Evolutionary conservation across 2,329 filamentous ascomycete species (phyloP), one percentile per base, ranked within the genome.

Genomic region (Aspergillaceae sp.): DNA sequence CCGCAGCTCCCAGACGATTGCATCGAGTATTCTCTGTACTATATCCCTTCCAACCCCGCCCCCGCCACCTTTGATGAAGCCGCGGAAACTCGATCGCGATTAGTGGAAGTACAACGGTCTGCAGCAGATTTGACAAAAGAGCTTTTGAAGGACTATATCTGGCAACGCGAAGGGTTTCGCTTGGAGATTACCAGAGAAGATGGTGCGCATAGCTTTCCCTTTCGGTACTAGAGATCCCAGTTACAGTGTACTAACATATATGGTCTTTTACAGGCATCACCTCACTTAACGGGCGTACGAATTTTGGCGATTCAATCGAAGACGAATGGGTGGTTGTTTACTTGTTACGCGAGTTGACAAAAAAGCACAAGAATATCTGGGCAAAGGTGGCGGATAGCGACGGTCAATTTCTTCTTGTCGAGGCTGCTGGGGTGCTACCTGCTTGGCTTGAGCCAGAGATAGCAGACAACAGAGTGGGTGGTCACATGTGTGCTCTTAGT

Each of bases 281-380:
- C 55, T 82, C 83, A 52, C 76, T 98, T 4, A 78, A 80, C 51
- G 91, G 91, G 19, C 74, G 75, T 43, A 92, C 88, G 1, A 86
- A 91, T 62, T 97, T 89, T 59, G 90, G 91, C 6, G 94, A 98
- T 66, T 92, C 89, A 0, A 83, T 97, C 3, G 91, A 95, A 60
- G 92, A 98, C 58, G 94, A 98, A 71, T 98, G 92, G 94, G 78
- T 97, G 4, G 83, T 97, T 49, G 90, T 97, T 19, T 95, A 90
- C 68, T 71, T 97, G 4, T 74, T 98, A 29, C 81, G 86, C 40
- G 84, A 94, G 67, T 70, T 97, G 56, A 90, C 84, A 56, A 85
- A 76, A 55, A 74, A 77, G 34, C 86, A 86, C 57, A 73, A 80
- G 4, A 75, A 84, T 49, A 73, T 89, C 5, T 98, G 91, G 90